Evolutionary conservation across 2,329 filamentous ascomycete genomes (phyloP).

Genomic region (Ophiostoma novo-ulmi): DNA sequence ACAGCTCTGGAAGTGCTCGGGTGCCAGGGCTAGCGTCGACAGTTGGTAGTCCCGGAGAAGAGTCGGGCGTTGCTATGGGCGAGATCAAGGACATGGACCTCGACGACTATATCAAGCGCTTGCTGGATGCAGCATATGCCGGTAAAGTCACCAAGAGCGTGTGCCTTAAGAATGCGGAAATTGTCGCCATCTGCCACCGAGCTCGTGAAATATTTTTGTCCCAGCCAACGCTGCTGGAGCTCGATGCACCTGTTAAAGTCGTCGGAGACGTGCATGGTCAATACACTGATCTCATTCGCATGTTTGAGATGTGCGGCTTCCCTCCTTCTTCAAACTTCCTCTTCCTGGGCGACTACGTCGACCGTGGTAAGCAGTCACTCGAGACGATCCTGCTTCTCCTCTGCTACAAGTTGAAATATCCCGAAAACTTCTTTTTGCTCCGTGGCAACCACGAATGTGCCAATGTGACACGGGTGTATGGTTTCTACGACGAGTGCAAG

Average conservation of each 20-base stretch:
- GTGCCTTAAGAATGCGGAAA: slow-evolving; percentile 95
- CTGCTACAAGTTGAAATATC: slow-evolving; percentile 99
- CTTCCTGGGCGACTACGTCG: slow-evolving; percentile 97
- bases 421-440: slow-evolving; percentile 98
- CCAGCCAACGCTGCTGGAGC: slow-evolving; percentile 85
- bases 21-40: slow-evolving; percentile 32
- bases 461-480: slow-evolving; percentile 97
- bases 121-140: slow-evolving; percentile 90
- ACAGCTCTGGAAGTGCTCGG: slow-evolving; percentile 64
- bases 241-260: slow-evolving; percentile 94
- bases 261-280: slow-evolving; percentile 96
- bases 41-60: slow-evolving; percentile 21
- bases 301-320: slow-evolving; percentile 99
- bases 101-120: slow-evolving; percentile 92
- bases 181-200: slow-evolving; percentile 84
- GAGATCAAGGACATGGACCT: slow-evolving; percentile 90
- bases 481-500: slow-evolving; percentile 99
- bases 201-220: slow-evolving; percentile 84
- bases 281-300: slow-evolving; percentile 89
- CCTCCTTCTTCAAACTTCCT: slow-evolving; percentile 88
- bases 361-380: slow-evolving; percentile 97
- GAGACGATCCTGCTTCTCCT: slow-evolving; percentile 97
- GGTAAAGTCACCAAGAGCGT: slow-evolving; percentile 97
- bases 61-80: slow-evolving; percentile 67
- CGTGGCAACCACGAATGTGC: slow-evolving; percentile 99